Base-by-base conservation (phyloP, 2,329 filamentous ascomycete genomes). In the Aspergillus tanneri region DNA sequence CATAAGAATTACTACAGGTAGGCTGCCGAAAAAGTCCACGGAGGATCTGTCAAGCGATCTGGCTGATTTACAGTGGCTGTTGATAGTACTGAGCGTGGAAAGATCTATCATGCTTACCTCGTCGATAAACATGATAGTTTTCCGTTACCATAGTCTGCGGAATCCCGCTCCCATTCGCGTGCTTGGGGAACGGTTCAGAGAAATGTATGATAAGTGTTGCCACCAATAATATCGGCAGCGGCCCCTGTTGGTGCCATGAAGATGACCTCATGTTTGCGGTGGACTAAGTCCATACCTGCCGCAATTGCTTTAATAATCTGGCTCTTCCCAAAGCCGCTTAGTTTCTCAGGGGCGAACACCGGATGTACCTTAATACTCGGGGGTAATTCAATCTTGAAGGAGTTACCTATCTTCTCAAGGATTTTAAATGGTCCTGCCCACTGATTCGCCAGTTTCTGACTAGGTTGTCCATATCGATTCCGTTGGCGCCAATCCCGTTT, bases 61-160 rank as follows among this genome's bases (percentile, higher is more conserved):
- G 32, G 32, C 32, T 35, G 32, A 35, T 35, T 35, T 35, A 35
- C 32, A 35, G 9, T 35, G 32, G 32, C 32, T 35, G 18, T 35
- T 35, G 32, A 35, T 35, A 19, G 9, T 35, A 35, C 9, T 35
- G 9, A 35, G 9, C 14, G 9, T 35, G 32, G 9, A 35, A 35
- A 35, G 32, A 19, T 35, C 32, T 3, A 35, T 35, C 9, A 35
- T 35, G 32, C 9, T 35, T 8, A 35, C 9, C 14, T 35, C 32
- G 16, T 35, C 9, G 16, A 35, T 35, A 11, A 35, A n/a, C 14
- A 35, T 35, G 16, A 35, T 35, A 8, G 9, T 35, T 35, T 35
- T 35, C 8, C 9, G 32, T 8, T 10, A 35, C 9, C 9, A 35
- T 3, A 35, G 9, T 19, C 9, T 3, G 9, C 32, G 9, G 16